These are phyloP conservation scores for Umbellularia californica DNA, from an alignment of 164 flowering plant genomes.

Conservation along the genomic window DNA sequence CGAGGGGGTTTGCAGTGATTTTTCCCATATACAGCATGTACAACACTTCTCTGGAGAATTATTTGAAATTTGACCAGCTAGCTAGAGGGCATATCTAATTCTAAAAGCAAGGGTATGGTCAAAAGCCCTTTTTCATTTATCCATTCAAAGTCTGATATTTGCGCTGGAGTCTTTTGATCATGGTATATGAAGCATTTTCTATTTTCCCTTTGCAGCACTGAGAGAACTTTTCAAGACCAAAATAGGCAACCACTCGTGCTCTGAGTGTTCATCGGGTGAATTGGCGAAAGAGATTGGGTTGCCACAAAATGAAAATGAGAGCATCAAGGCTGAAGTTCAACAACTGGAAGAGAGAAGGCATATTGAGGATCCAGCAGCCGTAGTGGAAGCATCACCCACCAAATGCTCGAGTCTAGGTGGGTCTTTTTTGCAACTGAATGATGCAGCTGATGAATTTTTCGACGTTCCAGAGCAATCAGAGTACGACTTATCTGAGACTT, in stretches of 20 bases:
- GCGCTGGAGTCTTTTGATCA: background rate
- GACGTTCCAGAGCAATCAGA: constrained; percentile 64
- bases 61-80: no score
- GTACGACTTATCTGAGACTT: constrained; percentile 34
- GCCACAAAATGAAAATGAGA: constrained; percentile 28
- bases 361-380: constrained; percentile 22
- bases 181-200: background rate
- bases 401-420: constrained; percentile 35
- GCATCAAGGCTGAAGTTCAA: constrained; percentile 29
- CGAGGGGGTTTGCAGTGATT: no score
- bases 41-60: no score
- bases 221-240: constrained; percentile 69
- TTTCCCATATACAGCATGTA: no score
- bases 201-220: constrained; percentile 48
- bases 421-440: constrained; percentile 32
- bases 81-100: no score
- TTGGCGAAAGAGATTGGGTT: constrained; percentile 28
- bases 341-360: constrained; percentile 14
- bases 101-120: background rate
- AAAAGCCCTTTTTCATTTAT: background rate
- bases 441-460: constrained; percentile 59
- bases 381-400: constrained; percentile 17
- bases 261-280: constrained; percentile 42
- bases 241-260: constrained; percentile 31
- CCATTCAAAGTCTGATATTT: background rate